Evolutionary conservation across 768 basidiomycete species (phyloP).

Genomic region (Sarcomyxa edulis): DNA sequence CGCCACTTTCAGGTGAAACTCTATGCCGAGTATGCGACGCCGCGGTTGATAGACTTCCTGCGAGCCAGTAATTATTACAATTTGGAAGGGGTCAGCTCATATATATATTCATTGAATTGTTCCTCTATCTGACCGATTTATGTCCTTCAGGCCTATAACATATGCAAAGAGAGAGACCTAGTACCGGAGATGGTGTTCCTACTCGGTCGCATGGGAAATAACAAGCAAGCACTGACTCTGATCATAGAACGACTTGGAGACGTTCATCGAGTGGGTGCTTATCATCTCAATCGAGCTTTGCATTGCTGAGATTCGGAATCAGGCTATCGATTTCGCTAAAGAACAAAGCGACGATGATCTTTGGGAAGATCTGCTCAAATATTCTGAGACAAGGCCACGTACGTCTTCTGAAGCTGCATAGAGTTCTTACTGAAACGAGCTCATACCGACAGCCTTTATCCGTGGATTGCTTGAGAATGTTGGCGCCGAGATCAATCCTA

Average conservation of each 20-base stretch:
- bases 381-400: constrained; percentile 93
- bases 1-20: constrained; percentile 60
- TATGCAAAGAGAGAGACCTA: constrained; percentile 80
- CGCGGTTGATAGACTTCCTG: constrained; percentile 83
- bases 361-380: constrained; percentile 93
- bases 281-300: background rate
- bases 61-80: constrained; percentile 89
- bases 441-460: constrained; percentile 91
- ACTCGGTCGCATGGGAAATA: constrained; percentile 96
- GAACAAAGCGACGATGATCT: constrained; percentile 96
- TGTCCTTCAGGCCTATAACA: constrained; percentile 65
- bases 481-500: constrained; percentile 92
- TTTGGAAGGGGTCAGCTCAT: constrained; percentile 61
- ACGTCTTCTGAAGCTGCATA: constrained; percentile 14
- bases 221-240: constrained; percentile 87
- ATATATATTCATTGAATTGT: too few species aligned
- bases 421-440: too few species aligned
- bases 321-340: constrained; percentile 98
- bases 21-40: constrained; percentile 82
- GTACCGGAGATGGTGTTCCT: constrained; percentile 98
- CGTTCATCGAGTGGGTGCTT: constrained; percentile 66
- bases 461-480: constrained; percentile 93
- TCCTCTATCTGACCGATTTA: constrained; percentile 4
- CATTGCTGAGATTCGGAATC: background rate
- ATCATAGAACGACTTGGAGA: constrained; percentile 95